Evolutionary conservation across 225 moss, liverwort and hornwort species (phyloP).

Genomic region (Neckera pumila): DNA sequence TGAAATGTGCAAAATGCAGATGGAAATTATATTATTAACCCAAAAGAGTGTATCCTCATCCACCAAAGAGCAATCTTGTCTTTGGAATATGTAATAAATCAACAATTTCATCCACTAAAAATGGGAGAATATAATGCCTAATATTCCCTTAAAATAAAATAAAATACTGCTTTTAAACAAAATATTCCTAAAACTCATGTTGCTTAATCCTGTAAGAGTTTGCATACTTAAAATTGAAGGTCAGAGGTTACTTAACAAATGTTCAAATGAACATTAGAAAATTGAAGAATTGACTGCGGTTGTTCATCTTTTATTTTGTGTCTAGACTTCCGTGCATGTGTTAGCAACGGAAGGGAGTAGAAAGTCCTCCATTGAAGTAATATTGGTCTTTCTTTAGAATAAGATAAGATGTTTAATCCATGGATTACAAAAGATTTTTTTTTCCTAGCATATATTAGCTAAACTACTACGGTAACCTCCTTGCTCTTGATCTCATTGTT

Average conservation of each 20-base stretch:
- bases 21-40: not conserved
- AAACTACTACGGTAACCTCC: not conserved
- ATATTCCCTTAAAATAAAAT: not conserved
- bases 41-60: not conserved
- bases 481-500: not conserved
- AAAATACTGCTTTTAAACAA: not conserved
- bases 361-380: not conserved
- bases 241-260: no score
- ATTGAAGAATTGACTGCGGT: accelerated
- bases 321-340: not conserved
- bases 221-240: accelerated
- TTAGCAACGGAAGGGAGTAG: accelerated
- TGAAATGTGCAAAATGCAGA: accelerated
- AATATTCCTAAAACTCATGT: no score
- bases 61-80: accelerated
- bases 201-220: accelerated
- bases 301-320: not conserved
- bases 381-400: not conserved
- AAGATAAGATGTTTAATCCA: no score
- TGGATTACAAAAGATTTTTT: not conserved
- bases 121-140: accelerated
- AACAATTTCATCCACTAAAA: not conserved
- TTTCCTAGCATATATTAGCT: not conserved
- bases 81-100: not conserved
- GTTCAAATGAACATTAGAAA: not conserved